Evolutionary conservation across 2,329 filamentous ascomycete genomes (phyloP), one percentile per base, ranked within the genome.

Genomic region (Plectosphaerella plurivora): DNA sequence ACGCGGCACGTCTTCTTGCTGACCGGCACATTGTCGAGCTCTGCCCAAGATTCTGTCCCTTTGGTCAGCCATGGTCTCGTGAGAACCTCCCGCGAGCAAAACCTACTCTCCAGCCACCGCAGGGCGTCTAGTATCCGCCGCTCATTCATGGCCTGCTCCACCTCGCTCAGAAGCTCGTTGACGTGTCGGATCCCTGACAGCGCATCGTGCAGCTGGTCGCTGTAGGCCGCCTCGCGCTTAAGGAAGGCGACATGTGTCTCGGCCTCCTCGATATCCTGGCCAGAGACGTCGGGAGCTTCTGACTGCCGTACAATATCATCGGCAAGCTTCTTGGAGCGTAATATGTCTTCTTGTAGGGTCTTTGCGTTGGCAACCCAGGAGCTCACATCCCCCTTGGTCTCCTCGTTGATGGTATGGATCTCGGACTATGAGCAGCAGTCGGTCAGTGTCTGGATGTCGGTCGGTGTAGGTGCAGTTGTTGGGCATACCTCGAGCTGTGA

Each of bases 331-430:
- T 90, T 87, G 22, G 91, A 93, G 46, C 83, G 82, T 61, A 89
- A 83, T 58, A 97, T 93, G 64, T 97, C 93, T 56, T 86, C 82
- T 67, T 96, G 90, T 8, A 97, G 81, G 50, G 86, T 83, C 68
- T 90, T 90, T 47, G 92, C 91, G 67, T 94, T 90, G 49, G 78
- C 73, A 52, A 95, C 89, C 93, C 93, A 97, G 49, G 86, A 82
- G 64, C 91, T 88, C 49, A 96, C 87, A 62, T 95, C 88, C 39
- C 86, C 82, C 52, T 86, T 88, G 16, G 85, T 88, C 59, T 91
- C 84, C 63, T 84, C 82, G 68, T 92, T 95, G 56, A 94, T 82
- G 20, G 75, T 69, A 58, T 86, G 87, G 53, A 97, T 87, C 61
- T 95, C 86, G 54, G 79, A 71, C 84, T 89, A 52, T 11, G 6